Conservation (phyloP, 2,329 filamentous ascomycete genomes). For the Diaporthe vaccinii region DNA sequence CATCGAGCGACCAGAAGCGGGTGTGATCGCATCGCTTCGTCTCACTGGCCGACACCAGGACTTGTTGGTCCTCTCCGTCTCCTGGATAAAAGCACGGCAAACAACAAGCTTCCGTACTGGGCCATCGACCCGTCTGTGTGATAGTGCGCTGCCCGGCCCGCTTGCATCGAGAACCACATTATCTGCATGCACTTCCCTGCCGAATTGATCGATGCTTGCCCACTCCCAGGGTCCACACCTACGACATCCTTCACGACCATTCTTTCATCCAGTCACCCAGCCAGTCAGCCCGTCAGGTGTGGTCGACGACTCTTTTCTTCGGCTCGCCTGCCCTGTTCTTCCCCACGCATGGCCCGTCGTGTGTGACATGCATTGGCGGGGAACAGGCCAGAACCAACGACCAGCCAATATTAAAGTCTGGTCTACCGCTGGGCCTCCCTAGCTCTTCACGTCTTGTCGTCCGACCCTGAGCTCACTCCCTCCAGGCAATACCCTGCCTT, state of each 20-base stretch:
- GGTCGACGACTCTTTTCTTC: slow-evolving; percentile 3
- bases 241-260: slow-evolving; percentile 20
- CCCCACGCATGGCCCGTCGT: slow-evolving; percentile 36
- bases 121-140: slow-evolving; percentile 28
- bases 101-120: slow-evolving; percentile 32
- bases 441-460: slow-evolving; percentile 44
- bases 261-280: slow-evolving; percentile 8
- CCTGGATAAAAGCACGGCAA: slow-evolving; percentile 18
- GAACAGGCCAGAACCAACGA: slow-evolving; percentile 52
- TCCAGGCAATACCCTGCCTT: slow-evolving; percentile 25
- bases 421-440: slow-evolving; percentile 59
- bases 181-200: slow-evolving; percentile 39
- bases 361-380: slow-evolving; percentile 56
- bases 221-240: slow-evolving; percentile 32
- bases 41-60: slow-evolving; percentile 2
- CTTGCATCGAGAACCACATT: slow-evolving; percentile 33
- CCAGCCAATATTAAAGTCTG: slow-evolving; percentile 68
- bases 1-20: not conserved
- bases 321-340: slow-evolving; percentile 19
- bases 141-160: slow-evolving; percentile 36
- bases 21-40: slow-evolving; percentile 8
- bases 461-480: slow-evolving; percentile 26
- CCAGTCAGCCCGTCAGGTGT: not conserved
- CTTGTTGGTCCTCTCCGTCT: slow-evolving; percentile 22
- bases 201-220: slow-evolving; percentile 34